Conservation (phyloP, 495 filamentous ascomycete genomes). For the Neurospora sp. region DNA sequence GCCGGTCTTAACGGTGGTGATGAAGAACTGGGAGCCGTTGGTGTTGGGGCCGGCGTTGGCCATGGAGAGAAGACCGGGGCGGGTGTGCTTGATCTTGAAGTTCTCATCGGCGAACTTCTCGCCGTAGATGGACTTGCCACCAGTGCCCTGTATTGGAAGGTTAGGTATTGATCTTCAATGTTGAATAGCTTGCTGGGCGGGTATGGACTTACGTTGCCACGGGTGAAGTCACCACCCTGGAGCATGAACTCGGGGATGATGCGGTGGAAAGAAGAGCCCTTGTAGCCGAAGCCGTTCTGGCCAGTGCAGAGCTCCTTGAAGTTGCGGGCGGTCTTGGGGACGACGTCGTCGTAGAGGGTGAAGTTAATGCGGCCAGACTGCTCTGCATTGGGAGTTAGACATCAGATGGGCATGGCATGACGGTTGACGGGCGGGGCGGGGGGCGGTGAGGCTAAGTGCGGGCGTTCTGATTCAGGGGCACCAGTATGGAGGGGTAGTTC, state of each 20-base stretch:
- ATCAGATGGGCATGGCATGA: not conserved
- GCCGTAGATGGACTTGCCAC: conserved; percentile 81
- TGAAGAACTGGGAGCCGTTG: conserved; percentile 73
- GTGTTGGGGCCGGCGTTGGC: conserved; percentile 75
- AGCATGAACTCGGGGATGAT: conserved; percentile 97
- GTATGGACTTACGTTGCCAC: conserved; percentile 61
- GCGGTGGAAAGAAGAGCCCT: conserved; percentile 84
- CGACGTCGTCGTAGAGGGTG: conserved; percentile 75
- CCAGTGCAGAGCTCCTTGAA: conserved; percentile 91
- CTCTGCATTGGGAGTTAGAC: conserved; percentile 35
- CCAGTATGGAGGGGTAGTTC: not conserved
- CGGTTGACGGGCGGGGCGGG: not conserved
- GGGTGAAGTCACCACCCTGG: conserved; percentile 99
- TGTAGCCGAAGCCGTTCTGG: conserved; percentile 78
- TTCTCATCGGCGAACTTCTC: conserved; percentile 81
- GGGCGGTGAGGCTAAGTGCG: not conserved
- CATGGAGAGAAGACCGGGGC: conserved; percentile 65
- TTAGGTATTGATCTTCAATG: conserved; percentile 2
- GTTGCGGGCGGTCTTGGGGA: conserved; percentile 89
- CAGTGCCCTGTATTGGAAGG: conserved; percentile 50
- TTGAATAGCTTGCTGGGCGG: not conserved
- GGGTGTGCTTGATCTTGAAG: conserved; percentile 53
- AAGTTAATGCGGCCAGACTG: conserved; percentile 80
- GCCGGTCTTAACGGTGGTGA: conserved; percentile 60
- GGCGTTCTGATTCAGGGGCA: not conserved